Evolutionary conservation across 208 protist species (phyloP), one percentile per base, ranked within the genome.

Genomic region (Acanthamoeba polyphaga): DNA sequence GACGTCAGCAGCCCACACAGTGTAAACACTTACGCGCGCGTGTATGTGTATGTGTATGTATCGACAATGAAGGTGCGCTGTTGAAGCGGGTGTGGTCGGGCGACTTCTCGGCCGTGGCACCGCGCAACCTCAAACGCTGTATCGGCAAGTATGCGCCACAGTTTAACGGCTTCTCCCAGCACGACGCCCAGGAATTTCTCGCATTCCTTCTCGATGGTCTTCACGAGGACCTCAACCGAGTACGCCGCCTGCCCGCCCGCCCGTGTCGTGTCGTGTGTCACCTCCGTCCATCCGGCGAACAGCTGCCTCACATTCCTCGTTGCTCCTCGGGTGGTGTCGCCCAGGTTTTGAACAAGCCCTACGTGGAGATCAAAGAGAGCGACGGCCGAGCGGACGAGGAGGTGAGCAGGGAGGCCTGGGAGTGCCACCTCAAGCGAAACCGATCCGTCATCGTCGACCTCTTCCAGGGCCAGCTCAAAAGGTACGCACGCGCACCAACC

Each of bases 401-500:
- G 92, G 97, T 99, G 19, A 98, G 98, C 32, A 51, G 95, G 27
- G 96, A 98, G 43, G 98, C 98, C 87, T 99, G 98, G 98, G 95
- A 98, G 22, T 97, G 98, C 94, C 98, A 98, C 92, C 93, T 99
- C 12, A 96, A 97, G 66, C 95, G 97, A 74, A 99, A 99, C 95
- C 96, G 97, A 34, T 99, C 98, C 0, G 93, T 99, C n/a, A 98
- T 99, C n/a, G 92, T 95, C 27, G 96, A 97, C 62, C 62, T 97
- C 22, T 98, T 98, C 82, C 97, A 98, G 55, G 97, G 97, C 1
- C 97, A 97, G 95, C 66, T 97, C 24, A 98, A 98, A 76, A 94
- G 95, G 58, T 97, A 96, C 84, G 80, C 87, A 34, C 29, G 51
- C 27, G 88, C 80, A n/a, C 2, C n/a, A 19, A 55, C 4, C 43